Evolutionary conservation across 352 stramenopile species (phyloP), one percentile per base, ranked within the genome.

Genomic region (Phytophthora macrochlamydospora): DNA sequence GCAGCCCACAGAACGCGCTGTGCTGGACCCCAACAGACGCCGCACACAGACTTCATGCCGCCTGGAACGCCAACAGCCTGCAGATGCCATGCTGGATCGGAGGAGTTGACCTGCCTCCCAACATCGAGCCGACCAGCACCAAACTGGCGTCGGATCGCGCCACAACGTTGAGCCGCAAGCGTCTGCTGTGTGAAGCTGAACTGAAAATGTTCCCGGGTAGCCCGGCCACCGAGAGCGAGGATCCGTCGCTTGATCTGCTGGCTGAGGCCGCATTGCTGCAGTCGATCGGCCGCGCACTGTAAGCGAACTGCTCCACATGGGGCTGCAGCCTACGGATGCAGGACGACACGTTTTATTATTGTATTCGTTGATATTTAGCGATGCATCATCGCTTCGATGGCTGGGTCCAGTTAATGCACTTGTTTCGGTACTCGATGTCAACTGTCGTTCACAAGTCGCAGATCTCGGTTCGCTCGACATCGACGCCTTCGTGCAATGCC

Each of bases 181-280:
- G 76, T 1, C 55, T 87, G 1, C n/a, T 2, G 37, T 56, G 13
- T 30, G 69, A 71, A 32, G 2, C 29, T 51, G 43, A 64, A 37
- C 6, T 50, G 12, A 75, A 72, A 45, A 51, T 60, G 11, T 55
- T 51, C 13, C 52, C 54, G 3, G 18, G 18, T 6, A 37, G 18
- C 18, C 18, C 18, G 18, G 18, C 18, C 64, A 33, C 44, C 58
- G 24, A 14, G 40, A 37, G 11, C 31, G 60, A 62, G 3, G 78
- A 87, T 40, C 81, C 81, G 12, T 79, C 74, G 3, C 68, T 94
- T 24, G 81, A 92, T 59, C 75, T 93, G n/a, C 67, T 93, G 28
- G 85, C 85, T 2, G 86, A 93, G 45, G 85, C 85, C 2, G 85
- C 85, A 7, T 66, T 93, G 30, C 65, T 91, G 51, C 82, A 93